A percentile compares a stretch with the other conserved stretches of the same genome.
Evolutionary conservation across 352 stramenopile genomes (phyloP).

Genomic region (Phytophthora sp.): DNA sequence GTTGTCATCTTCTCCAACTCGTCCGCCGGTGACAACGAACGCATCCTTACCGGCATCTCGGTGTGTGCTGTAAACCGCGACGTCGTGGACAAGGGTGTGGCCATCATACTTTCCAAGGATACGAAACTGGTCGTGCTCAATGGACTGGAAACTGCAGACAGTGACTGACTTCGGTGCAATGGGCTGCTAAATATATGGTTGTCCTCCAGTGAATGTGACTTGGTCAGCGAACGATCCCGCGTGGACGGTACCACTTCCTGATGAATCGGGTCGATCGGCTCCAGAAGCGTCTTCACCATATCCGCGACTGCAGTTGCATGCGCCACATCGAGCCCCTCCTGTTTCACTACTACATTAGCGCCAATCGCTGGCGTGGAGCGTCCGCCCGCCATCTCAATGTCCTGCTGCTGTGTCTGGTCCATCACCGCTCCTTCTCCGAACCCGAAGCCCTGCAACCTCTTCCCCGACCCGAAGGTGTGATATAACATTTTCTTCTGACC

Average conservation of each 20-base stretch:
- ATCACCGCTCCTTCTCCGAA: conserved; percentile 36
- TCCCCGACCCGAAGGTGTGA: conserved; percentile 61
- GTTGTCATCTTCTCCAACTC: conserved; percentile 67
- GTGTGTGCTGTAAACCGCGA: conserved; percentile 30
- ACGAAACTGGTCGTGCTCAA: conserved; percentile 42
- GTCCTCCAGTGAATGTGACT: conserved; percentile 13
- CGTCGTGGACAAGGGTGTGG: conserved; percentile 26
- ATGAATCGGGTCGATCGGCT: conserved; percentile 20
- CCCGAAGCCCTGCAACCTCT: conserved; percentile 55
- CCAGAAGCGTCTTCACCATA: neutral
- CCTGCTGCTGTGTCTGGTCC: conserved; percentile 25
- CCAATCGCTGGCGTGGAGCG: neutral
- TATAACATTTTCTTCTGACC: conserved; percentile 55
- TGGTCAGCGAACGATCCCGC: conserved; percentile 16
- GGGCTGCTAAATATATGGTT: conserved; percentile 51
- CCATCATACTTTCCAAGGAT: conserved; percentile 39
- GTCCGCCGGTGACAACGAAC: conserved; percentile 61
- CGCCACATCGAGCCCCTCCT: neutral
- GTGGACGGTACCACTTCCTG: conserved; percentile 23
- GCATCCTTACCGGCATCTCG: conserved; percentile 32
- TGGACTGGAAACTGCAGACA: conserved; percentile 34
- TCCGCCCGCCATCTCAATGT: conserved; percentile 33
- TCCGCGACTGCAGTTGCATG: neutral
- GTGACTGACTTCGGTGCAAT: conserved; percentile 38
- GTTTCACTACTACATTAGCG: conserved; percentile 9